These are phyloP conservation scores for Tuber microsphaerosporum DNA, from an alignment of 495 filamentous ascomycete genomes.

Conservation along the genomic window DNA sequence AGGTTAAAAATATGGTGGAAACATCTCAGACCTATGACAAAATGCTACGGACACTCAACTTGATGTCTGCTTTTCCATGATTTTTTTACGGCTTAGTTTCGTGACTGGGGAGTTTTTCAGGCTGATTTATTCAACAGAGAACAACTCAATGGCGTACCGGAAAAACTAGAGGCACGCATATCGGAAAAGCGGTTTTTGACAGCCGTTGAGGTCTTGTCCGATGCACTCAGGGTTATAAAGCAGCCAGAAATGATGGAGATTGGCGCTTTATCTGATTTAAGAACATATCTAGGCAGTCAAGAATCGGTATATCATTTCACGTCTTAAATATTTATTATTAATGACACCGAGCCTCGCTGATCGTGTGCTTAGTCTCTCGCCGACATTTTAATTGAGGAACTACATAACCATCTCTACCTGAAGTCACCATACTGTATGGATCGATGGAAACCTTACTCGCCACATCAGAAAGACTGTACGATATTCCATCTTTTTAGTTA, in stretches of 20 bases:
- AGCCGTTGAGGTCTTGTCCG: constrained; percentile 85
- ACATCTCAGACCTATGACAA: constrained; percentile 86
- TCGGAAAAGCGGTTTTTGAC: constrained; percentile 92
- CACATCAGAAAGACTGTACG: constrained; percentile 43
- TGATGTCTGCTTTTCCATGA: constrained; percentile 49
- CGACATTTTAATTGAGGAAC: constrained; percentile 90
- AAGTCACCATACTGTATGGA: constrained; percentile 95
- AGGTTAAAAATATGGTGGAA: constrained; percentile 76
- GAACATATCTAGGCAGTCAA: constrained; percentile 84
- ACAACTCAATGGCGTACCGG: constrained; percentile 80
- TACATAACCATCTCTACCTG: constrained; percentile 94
- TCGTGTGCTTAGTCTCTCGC: constrained; percentile 55
- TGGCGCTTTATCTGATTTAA: constrained; percentile 76
- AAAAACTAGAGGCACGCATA: constrained; percentile 84
- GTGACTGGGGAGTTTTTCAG: not conserved
- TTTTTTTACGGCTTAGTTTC: not conserved
- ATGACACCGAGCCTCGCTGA: constrained; percentile 13
- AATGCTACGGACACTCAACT: constrained; percentile 72
- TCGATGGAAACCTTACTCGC: constrained; percentile 68
- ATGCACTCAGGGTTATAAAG: constrained; percentile 70
- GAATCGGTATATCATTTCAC: constrained; percentile 51
- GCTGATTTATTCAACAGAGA: constrained; percentile 48
- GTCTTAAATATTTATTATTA: not conserved
- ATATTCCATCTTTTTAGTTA: not conserved
- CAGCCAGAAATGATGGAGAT: constrained; percentile 87